Percentiles rank a stretch among this genome's conserved stretches.
Evolutionary conservation across 2,329 filamentous ascomycete species (phyloP).

Genomic region (Fusarium hostae): DNA sequence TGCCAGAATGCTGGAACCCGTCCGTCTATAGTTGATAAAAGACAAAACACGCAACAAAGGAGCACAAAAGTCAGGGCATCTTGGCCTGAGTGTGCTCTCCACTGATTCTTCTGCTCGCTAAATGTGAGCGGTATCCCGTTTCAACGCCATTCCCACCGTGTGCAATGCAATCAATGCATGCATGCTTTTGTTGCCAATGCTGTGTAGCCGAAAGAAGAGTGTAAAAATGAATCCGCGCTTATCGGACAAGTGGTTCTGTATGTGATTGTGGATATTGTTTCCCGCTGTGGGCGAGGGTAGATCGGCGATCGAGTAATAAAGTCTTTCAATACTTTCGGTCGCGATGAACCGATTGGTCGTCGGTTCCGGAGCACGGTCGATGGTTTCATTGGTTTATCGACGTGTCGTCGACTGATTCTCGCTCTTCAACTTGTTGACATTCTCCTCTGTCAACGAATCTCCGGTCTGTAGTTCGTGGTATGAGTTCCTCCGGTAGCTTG

Average conservation of each 20-base stretch:
- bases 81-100: slow-evolving; percentile 6
- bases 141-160: slow-evolving; percentile 35
- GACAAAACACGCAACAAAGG: not conserved
- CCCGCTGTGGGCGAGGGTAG: not conserved
- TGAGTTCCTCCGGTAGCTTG: slow-evolving; percentile 48
- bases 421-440: slow-evolving; percentile 60
- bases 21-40: slow-evolving; percentile 34
- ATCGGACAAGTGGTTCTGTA: slow-evolving; percentile 1
- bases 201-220: slow-evolving; percentile 5
- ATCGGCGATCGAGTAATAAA: slow-evolving; percentile 17
- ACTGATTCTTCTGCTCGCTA: not conserved
- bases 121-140: slow-evolving; percentile 11
- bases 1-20: slow-evolving; percentile 22
- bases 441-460: slow-evolving; percentile 64
- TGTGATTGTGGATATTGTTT: slow-evolving; percentile 1
- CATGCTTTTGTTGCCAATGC: slow-evolving; percentile 31
- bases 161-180: slow-evolving; percentile 33
- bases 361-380: not conserved
- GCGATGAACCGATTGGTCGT: slow-evolving; percentile 5
- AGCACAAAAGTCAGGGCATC: not conserved
- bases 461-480: slow-evolving; percentile 51
- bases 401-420: slow-evolving; percentile 46
- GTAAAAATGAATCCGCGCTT: slow-evolving; percentile 6
- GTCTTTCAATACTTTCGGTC: slow-evolving; percentile 11
- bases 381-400: slow-evolving; percentile 15